Evolutionary conservation across 2,329 filamentous ascomycete species (phyloP).

Genomic region (Alternaria viburni): DNA sequence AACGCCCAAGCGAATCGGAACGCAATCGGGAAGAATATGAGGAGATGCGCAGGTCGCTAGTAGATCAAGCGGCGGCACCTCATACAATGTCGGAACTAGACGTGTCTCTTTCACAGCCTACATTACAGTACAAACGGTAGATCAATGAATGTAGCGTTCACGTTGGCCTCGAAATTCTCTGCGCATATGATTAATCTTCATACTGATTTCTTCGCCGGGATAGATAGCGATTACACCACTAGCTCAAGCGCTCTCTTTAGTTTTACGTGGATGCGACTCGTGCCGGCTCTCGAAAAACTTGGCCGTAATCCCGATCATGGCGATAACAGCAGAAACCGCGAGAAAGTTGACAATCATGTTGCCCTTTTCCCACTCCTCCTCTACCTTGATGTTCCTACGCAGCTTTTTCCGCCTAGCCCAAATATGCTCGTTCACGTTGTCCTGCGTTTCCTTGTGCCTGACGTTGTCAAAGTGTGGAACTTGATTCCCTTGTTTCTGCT

Average conservation of each 20-base stretch:
- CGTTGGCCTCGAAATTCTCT: not conserved
- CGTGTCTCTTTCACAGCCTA: not conserved
- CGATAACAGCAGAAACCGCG: conserved; percentile 34
- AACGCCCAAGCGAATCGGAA: not conserved
- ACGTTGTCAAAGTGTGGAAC: conserved; percentile 80
- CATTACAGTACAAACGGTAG: not conserved
- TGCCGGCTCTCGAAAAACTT: conserved; percentile 24
- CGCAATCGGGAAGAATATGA: not conserved
- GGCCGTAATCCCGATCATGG: conserved; percentile 28
- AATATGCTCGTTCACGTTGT: conserved; percentile 63
- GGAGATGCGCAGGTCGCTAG: not conserved
- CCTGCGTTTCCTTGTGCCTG: conserved; percentile 76
- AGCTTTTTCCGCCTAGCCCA: conserved; percentile 49
- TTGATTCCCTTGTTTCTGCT: conserved; percentile 55
- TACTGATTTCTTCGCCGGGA: not conserved
- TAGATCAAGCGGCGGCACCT: not conserved
- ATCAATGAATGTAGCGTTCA: not conserved
- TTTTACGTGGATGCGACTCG: conserved; percentile 3
- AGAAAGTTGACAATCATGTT: conserved; percentile 41
- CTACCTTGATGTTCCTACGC: conserved; percentile 15
- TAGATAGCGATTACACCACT: not conserved
- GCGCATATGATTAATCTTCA: not conserved
- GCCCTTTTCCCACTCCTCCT: conserved; percentile 32
- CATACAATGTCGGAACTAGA: not conserved
- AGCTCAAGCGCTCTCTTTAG: conserved; percentile 5